Percentiles rank a stretch among this genome's conserved stretches.
These are phyloP conservation scores for Dryas alaskensis DNA, from an alignment of 306 rosid genomes.

Conservation along the genomic window DNA sequence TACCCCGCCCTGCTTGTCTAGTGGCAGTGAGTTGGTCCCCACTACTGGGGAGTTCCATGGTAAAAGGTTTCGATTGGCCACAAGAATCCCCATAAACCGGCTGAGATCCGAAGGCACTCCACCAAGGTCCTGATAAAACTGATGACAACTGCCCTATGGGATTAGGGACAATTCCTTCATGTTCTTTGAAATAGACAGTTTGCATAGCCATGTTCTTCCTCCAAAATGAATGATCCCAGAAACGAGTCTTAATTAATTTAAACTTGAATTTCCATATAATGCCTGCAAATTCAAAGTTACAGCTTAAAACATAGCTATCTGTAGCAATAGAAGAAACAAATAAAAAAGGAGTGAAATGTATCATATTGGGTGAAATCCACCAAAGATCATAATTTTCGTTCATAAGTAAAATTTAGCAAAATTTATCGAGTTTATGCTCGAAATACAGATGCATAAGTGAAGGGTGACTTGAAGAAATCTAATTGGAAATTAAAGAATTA, in stretches of 20 bases:
- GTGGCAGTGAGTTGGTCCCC: constrained; percentile 50
- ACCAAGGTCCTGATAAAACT: constrained; percentile 59
- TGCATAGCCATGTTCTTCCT: constrained; percentile 57
- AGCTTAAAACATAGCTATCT: neutral
- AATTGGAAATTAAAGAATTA: neutral
- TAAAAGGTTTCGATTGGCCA: constrained; percentile 59
- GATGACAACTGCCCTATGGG: constrained; percentile 52
- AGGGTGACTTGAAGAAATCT: neutral
- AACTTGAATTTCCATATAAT: constrained; percentile 4
- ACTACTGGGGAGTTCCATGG: constrained; percentile 42
- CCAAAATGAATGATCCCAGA: constrained; percentile 28
- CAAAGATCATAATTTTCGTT: neutral
- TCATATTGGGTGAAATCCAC: neutral
- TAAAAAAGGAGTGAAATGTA: neutral
- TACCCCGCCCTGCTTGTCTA: constrained; percentile 46
- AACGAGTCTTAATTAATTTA: constrained; percentile 9
- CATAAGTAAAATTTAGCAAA: constrained; percentile 9
- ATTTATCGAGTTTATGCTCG: neutral
- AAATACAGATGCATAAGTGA: neutral
- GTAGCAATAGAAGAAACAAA: neutral
- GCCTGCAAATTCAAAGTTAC: constrained; percentile 30
- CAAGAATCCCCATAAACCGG: constrained; percentile 54
- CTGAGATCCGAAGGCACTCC: constrained; percentile 65
- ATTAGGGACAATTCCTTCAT: constrained; percentile 57
- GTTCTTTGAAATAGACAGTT: constrained; percentile 60